Percentiles rank a stretch among this genome's conserved stretches.
These are phyloP conservation scores for Quercus mongolica DNA, from an alignment of 306 rosid genomes.

Conservation along the genomic window DNA sequence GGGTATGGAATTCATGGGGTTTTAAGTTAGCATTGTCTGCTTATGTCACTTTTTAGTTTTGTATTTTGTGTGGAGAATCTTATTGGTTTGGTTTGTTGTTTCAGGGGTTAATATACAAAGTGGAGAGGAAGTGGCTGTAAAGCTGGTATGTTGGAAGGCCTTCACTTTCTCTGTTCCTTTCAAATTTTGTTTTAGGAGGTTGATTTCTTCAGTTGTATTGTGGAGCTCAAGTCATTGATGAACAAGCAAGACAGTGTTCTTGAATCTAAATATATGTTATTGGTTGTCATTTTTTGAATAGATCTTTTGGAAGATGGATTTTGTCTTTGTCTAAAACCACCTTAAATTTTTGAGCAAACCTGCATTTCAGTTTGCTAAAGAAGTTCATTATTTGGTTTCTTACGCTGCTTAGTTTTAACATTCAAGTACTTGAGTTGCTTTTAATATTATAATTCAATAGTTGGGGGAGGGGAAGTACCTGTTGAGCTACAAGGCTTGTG, in stretches of 20 bases:
- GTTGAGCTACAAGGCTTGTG: too few relatives aligned
- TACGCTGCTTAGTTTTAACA: too few relatives aligned
- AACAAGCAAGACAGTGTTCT: not conserved
- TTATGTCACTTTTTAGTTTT: conserved; percentile 5
- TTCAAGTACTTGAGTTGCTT: too few relatives aligned
- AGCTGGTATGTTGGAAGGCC: conserved; percentile 62
- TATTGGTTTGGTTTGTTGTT: conserved; percentile 39
- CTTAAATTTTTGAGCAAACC: not conserved
- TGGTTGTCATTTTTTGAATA: not conserved
- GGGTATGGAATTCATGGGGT: conserved; percentile 49
- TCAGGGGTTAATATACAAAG: conserved; percentile 85
- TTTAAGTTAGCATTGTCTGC: conserved; percentile 12
- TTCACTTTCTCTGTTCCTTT: conserved; percentile 9
- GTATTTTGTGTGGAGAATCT: conserved; percentile 6
- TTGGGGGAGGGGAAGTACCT: too few relatives aligned
- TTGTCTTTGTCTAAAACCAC: not conserved
- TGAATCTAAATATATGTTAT: not conserved
- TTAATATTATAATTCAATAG: too few relatives aligned
- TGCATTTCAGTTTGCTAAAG: not conserved
- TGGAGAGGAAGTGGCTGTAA: conserved; percentile 98
- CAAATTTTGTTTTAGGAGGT: not conserved
- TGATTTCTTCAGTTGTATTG: not conserved
- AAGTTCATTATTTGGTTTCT: too few relatives aligned
- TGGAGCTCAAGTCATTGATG: not conserved
- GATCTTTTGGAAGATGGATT: not conserved